Base-by-base conservation (phyloP, 345 rosid genomes). In the Angophora floribunda region DNA sequence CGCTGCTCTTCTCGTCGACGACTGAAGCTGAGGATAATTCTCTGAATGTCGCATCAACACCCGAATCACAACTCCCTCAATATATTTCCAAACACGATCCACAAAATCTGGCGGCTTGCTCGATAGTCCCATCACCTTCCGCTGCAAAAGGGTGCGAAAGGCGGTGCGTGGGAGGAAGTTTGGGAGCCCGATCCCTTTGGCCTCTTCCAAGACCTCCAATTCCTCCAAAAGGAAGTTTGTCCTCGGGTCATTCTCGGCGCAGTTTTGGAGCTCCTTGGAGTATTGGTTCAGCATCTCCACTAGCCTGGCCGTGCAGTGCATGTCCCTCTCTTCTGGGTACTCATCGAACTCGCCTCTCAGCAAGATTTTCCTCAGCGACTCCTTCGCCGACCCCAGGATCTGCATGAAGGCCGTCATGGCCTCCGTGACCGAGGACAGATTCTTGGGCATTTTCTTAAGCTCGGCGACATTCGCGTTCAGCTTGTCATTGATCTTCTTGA, bases 291-390 rank as follows among this genome's bases (percentile, higher is more conserved):
- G 79, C 92, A 88, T 92, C 61, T 91, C 92, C 15, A 52, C 87
- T 51, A 92, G 80, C 22, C 90, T 89, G 41, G 91, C 89, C 22
- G 91, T 50, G 32, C 91, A 87, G 41, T 91, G 91, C 92, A 92
- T 91, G 4, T 86, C 7, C 6, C 47, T 21, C 13, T 95, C 93
- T 13, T 92, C 89, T 2, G 85, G 91, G 28, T 70, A 92, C 24
- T 94, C 95, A 4, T 92, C 91, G 78, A 89, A 92, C 16, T 95
- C 95, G 8, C 94, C 92, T 85, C 91, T 90, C 21, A 93, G 19
- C 7, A 95, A 86, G 24, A 92, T 80, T 44, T 91, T 94, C 19
- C 88, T 32, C 11, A 95, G 88, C 7, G 92, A 93, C 7, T 92
- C 95, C 21, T 91, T 95, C 3, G 87, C 92, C 2, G 89, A 91